Evolutionary conservation across 495 filamentous ascomycete genomes (phyloP).

Genomic region (Acidiella bohemica): DNA sequence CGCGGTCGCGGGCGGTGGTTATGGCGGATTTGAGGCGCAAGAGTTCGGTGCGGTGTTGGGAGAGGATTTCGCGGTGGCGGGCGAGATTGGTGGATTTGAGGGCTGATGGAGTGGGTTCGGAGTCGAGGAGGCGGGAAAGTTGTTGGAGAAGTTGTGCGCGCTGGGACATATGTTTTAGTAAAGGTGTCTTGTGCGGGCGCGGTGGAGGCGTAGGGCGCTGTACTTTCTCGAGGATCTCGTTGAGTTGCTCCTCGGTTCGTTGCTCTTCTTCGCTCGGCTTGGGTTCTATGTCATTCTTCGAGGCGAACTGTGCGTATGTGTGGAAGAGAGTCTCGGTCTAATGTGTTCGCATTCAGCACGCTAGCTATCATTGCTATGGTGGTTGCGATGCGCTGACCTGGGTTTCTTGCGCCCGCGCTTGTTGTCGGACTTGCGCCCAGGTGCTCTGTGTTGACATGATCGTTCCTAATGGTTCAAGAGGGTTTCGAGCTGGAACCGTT

Average conservation of each 20-base stretch:
- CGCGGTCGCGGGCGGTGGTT: conserved; percentile 61
- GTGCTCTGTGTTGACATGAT: conserved; percentile 10
- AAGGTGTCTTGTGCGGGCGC: neutral
- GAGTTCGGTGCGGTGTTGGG: conserved; percentile 76
- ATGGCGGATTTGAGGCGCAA: conserved; percentile 54
- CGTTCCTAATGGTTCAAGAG: no score
- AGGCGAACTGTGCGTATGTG: conserved; percentile 90
- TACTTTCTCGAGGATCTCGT: conserved; percentile 73
- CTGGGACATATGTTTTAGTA: conserved; percentile 32
- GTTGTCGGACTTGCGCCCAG: conserved; percentile 92
- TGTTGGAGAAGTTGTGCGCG: conserved; percentile 70
- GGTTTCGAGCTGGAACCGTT: no score
- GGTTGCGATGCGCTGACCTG: conserved; percentile 48
- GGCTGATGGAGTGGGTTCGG: conserved; percentile 77
- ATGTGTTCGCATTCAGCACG: conserved; percentile 31
- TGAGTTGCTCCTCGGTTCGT: conserved; percentile 62
- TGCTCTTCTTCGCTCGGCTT: conserved; percentile 79
- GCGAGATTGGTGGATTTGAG: conserved; percentile 89
- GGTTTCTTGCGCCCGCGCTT: conserved; percentile 77
- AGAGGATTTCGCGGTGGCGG: conserved; percentile 79
- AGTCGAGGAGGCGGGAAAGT: conserved; percentile 81
- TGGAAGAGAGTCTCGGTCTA: conserved; percentile 91
- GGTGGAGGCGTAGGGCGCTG: neutral
- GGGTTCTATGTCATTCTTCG: conserved; percentile 58
- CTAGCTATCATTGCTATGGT: conserved; percentile 1